Percentiles rank a stretch among this genome's conserved stretches.
These are phyloP conservation scores for Leccinellum luteum DNA, from an alignment of 768 basidiomycete species.

Conservation along the genomic window DNA sequence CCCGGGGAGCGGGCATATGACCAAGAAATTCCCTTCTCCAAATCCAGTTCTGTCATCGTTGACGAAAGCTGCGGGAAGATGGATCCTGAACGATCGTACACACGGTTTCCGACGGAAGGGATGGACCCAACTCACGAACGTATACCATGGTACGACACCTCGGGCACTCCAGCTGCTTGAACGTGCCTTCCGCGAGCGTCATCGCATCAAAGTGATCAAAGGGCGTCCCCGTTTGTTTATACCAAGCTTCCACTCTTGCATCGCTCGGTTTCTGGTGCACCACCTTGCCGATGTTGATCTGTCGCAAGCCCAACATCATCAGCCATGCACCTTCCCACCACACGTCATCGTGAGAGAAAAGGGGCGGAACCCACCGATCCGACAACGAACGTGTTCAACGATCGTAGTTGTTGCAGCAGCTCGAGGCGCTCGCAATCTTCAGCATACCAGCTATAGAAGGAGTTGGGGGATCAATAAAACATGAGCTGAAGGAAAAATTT, in stretches of 20 bases:
- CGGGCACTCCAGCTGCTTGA: slow-evolving; percentile 35
- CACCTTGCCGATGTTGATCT: slow-evolving; percentile 27
- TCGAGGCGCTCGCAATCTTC: slow-evolving; percentile 33
- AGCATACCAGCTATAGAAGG: slow-evolving; percentile 27
- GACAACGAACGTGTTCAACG: slow-evolving; percentile 28
- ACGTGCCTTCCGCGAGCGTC: slow-evolving; percentile 12
- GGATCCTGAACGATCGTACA: background rate
- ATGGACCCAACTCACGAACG: slow-evolving; percentile 27
- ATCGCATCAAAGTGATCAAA: slow-evolving; percentile 39
- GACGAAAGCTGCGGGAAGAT: slow-evolving; percentile 36
- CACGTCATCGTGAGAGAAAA: background rate
- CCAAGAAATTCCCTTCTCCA: slow-evolving; percentile 40
- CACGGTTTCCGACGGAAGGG: background rate
- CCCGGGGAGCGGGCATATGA: slow-evolving; percentile 34
- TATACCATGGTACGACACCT: slow-evolving; percentile 30
- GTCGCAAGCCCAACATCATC: background rate
- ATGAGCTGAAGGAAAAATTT: background rate
- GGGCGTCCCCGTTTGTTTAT: slow-evolving; percentile 23
- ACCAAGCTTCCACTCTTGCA: slow-evolving; percentile 20
- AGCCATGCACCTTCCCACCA: background rate
- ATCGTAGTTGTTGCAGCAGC: slow-evolving; percentile 22
- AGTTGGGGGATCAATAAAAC: background rate
- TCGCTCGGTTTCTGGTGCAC: slow-evolving; percentile 14
- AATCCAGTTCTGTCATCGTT: slow-evolving; percentile 45
- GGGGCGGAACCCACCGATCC: slow-evolving; percentile 23